Conservation (phyloP, 78 protist genomes). For the Planoprotostelium fungivorum region DNA sequence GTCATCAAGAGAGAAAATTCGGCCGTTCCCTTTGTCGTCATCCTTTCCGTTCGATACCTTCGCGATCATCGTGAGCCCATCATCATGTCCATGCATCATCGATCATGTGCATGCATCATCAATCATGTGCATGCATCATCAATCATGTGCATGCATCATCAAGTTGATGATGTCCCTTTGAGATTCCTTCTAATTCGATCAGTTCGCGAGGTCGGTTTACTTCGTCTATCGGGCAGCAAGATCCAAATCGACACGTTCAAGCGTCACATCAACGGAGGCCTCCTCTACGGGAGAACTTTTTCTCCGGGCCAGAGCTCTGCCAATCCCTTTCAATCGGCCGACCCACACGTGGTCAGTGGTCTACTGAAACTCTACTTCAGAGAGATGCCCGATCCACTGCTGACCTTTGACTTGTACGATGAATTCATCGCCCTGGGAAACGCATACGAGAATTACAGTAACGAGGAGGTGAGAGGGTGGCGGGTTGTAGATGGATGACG, state of each 20-base stretch:
- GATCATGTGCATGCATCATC: background rate
- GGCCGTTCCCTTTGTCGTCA: background rate
- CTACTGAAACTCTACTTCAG: slow-evolving; percentile 62
- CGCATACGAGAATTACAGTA: background rate
- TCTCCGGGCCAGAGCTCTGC: background rate
- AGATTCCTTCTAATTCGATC: background rate
- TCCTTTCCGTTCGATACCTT: background rate
- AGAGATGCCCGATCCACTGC: slow-evolving; percentile 74
- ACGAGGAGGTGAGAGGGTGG: background rate
- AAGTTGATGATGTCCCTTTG: too few relatives aligned
- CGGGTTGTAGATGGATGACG: background rate
- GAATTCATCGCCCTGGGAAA: slow-evolving; percentile 23
- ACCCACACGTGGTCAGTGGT: slow-evolving; percentile 49
- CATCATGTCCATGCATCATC: background rate
- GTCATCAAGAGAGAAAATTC: background rate
- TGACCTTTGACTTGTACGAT: slow-evolving; percentile 51
- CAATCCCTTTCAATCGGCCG: background rate
- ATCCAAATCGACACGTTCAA: background rate
- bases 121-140: background rate
- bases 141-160: background rate
- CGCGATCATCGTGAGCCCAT: background rate
- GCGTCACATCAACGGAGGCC: background rate
- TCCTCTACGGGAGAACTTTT: background rate
- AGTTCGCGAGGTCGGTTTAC: background rate
- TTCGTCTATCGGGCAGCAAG: background rate